Evolutionary conservation across 2,329 filamentous ascomycete genomes (phyloP).

Genomic region (Basipetospora sp.): DNA sequence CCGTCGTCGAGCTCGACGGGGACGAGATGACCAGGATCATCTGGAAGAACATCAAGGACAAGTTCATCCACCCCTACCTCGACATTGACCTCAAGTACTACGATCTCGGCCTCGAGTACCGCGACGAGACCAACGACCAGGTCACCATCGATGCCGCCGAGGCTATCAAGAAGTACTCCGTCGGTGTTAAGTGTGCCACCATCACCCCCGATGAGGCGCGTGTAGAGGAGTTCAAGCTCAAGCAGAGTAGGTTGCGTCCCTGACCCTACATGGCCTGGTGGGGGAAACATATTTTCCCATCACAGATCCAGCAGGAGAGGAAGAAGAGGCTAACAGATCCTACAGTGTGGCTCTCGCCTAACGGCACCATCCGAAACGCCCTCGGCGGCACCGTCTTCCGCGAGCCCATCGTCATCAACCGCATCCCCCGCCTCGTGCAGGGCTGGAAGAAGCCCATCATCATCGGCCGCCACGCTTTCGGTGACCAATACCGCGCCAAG

Average conservation of each 20-base stretch:
- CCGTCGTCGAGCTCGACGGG: slow-evolving; percentile 92
- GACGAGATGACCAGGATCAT: slow-evolving; percentile 97
- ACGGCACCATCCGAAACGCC: slow-evolving; percentile 68
- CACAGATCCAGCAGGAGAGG: no score
- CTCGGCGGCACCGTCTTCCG: slow-evolving; percentile 94
- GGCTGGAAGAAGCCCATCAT: slow-evolving; percentile 99
- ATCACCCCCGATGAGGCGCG: slow-evolving; percentile 95
- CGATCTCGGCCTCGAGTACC: slow-evolving; percentile 82
- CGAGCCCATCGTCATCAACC: slow-evolving; percentile 91
- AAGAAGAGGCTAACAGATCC: slow-evolving; percentile 1
- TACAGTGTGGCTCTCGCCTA: slow-evolving; percentile 92
- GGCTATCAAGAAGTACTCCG: slow-evolving; percentile 97
- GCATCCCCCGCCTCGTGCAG: slow-evolving; percentile 81
- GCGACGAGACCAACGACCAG: slow-evolving; percentile 89
- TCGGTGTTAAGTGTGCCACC: slow-evolving; percentile 97
- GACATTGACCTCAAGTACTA: slow-evolving; percentile 98
- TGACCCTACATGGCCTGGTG: slow-evolving; percentile 3
- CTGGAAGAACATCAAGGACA: slow-evolving; percentile 98
- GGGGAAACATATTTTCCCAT: no score
- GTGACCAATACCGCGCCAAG: slow-evolving; percentile 96
- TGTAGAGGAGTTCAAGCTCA: slow-evolving; percentile 95
- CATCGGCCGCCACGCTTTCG: slow-evolving; percentile 95
- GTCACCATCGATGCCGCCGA: slow-evolving; percentile 90
- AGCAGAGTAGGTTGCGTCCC: slow-evolving; percentile 59
- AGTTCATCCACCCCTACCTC: slow-evolving; percentile 91